A percentile compares a stretch with the other conserved stretches of the same genome.
Conservation (phyloP, 1,284 basidiomycete genomes). For the Ustilago xerochloae region DNA sequence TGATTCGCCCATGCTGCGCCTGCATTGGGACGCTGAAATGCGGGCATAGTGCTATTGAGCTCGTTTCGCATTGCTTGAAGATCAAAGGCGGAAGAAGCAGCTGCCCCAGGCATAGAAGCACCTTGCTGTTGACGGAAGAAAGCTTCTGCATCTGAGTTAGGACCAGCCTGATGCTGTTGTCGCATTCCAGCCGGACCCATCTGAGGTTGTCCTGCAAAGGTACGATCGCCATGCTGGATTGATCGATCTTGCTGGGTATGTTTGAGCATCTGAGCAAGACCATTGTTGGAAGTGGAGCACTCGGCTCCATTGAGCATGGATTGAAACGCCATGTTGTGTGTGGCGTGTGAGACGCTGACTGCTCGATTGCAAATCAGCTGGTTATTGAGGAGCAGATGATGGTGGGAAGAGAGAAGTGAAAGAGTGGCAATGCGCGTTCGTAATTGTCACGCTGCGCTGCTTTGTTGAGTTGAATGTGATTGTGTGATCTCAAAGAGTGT, state of each 20-base stretch:
- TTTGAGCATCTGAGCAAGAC: constrained; percentile 88
- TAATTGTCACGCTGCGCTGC: background rate
- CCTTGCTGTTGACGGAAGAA: constrained; percentile 59
- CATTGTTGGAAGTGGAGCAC: constrained; percentile 86
- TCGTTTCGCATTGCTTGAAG: constrained; percentile 56
- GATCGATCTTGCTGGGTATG: constrained; percentile 90
- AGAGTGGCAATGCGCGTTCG: background rate
- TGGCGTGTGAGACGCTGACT: background rate
- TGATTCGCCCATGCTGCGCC: constrained; percentile 57
- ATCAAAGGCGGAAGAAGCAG: constrained; percentile 51
- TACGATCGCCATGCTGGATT: constrained; percentile 73
- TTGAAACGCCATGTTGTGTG: constrained; percentile 68
- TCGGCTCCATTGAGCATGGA: constrained; percentile 87
- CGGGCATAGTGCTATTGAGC: constrained; percentile 29
- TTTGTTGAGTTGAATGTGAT: constrained; percentile 14
- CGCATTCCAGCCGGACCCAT: constrained; percentile 35
- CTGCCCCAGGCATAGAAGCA: constrained; percentile 22
- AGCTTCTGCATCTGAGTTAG: constrained; percentile 57
- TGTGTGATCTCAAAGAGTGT: background rate
- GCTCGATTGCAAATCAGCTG: background rate
- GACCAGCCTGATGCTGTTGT: constrained; percentile 41
- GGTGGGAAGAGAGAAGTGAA: background rate
- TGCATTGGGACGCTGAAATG: constrained; percentile 29
- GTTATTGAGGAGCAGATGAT: background rate
- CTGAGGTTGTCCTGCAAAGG: constrained; percentile 40